Conservation (phyloP, 2,329 filamentous ascomycete species). For the Stagonosporopsis vannaccii region DNA sequence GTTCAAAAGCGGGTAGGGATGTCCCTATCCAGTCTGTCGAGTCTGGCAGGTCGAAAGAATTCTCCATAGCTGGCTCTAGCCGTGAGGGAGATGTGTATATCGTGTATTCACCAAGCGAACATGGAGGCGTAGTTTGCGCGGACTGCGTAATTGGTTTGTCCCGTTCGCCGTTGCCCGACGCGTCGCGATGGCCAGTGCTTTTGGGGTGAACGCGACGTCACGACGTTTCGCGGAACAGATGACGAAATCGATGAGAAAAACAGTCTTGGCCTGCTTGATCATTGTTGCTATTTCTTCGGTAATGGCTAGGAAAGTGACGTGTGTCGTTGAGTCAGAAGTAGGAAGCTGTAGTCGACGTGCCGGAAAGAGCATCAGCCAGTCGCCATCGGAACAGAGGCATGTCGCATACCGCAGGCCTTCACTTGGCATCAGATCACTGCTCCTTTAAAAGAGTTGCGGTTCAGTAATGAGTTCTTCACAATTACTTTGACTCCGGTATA, state of each 20-base stretch:
- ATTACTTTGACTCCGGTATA: too few species aligned
- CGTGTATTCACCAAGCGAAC: conserved; percentile 12
- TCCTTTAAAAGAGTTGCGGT: too few species aligned
- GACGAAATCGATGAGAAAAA: background rate
- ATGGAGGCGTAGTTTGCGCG: conserved; percentile 17
- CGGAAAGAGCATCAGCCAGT: background rate
- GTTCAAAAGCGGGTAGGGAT: conserved; percentile 68
- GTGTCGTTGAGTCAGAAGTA: background rate
- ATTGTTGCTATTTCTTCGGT: background rate
- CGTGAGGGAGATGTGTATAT: background rate
- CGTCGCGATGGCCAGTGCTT: conserved; percentile 22
- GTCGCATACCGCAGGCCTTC: background rate
- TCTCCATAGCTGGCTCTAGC: conserved; percentile 34
- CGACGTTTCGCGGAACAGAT: background rate
- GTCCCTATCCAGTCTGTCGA: conserved; percentile 87
- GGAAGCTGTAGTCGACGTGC: background rate
- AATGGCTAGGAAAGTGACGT: background rate
- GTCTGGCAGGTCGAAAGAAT: conserved; percentile 65
- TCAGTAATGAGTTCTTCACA: too few species aligned
- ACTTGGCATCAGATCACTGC: background rate
- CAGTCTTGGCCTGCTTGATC: background rate
- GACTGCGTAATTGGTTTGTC: conserved; percentile 7
- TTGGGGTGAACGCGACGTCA: conserved; percentile 7
- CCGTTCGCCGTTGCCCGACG: conserved; percentile 24
- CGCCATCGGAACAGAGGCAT: too few species aligned